Percentiles rank a stretch among this genome's conserved stretches.
phyloP scores from a whole-genome alignment of 148 eudicot species.

The Rhododendron williamsianum region DNA sequence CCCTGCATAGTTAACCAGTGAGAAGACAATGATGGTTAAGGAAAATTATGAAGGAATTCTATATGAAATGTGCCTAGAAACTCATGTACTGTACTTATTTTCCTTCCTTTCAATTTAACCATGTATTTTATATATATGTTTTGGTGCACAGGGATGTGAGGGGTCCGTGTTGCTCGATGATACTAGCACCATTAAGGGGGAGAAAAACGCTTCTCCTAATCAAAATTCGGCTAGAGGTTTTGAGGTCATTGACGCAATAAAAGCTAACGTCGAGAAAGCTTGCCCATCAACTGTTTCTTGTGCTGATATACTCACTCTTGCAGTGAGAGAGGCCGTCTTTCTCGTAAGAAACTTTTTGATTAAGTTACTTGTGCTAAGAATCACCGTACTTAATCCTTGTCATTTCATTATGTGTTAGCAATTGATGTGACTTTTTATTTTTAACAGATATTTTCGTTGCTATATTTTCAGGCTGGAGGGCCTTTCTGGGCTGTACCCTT shows the following conservation, averaged over 20 bases:
- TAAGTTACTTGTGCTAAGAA: neutral
- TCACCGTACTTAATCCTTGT: neutral
- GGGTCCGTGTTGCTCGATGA: conserved; percentile 61
- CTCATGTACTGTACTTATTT: no score
- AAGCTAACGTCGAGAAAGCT: conserved; percentile 53
- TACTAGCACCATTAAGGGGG: conserved; percentile 38
- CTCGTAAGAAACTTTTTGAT: conserved; percentile 31
- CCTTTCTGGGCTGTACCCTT: conserved; percentile 44
- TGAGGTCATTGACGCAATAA: conserved; percentile 56
- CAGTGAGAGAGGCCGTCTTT: conserved; percentile 47
- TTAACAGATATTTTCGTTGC: neutral
- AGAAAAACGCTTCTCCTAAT: conserved; percentile 54
- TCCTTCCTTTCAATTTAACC: neutral
- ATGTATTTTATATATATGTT: neutral
- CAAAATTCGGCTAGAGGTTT: conserved; percentile 57
- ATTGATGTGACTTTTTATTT: neutral
- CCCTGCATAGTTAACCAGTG: neutral
- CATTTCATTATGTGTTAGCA: neutral
- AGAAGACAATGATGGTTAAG: neutral
- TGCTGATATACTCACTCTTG: conserved; percentile 66
- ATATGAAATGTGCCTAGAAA: neutral
- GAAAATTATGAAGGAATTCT: neutral
- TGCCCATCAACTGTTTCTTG: conserved; percentile 64
- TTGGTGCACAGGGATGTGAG: conserved; percentile 52
- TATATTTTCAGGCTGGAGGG: conserved; percentile 45